phyloP scores from a whole-genome alignment of 2,329 filamentous ascomycete species.

The Stagonosporopsis tanaceti region DNA sequence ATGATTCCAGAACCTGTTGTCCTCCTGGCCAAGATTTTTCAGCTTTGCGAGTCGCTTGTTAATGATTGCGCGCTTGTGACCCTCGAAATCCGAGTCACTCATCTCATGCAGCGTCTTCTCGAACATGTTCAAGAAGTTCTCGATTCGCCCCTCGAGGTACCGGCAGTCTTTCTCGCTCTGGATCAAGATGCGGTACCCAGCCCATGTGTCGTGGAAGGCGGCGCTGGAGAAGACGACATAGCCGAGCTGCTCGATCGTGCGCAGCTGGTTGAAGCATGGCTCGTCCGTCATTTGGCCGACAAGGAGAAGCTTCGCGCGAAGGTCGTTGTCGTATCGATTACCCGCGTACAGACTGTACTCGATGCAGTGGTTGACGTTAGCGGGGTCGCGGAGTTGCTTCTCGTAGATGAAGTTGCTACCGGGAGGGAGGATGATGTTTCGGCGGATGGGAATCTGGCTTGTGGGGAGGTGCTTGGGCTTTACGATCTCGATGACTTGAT shows the following conservation, averaged over 20 bases:
- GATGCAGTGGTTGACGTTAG: conserved; percentile 74
- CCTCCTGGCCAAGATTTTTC: conserved; percentile 90
- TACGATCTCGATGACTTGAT: conserved; percentile 80
- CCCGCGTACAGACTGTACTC: conserved; percentile 58
- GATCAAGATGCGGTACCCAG: conserved; percentile 85
- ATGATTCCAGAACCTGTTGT: conserved; percentile 81
- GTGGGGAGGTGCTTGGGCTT: conserved; percentile 76
- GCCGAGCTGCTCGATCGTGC: conserved; percentile 96
- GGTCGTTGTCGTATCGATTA: conserved; percentile 64
- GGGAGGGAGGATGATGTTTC: conserved; percentile 78
- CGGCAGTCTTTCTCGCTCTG: conserved; percentile 87
- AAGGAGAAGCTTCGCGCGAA: conserved; percentile 80
- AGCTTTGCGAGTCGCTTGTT: conserved; percentile 88
- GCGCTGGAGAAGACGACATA: conserved; percentile 93
- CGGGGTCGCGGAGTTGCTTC: conserved; percentile 81
- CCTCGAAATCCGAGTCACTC: conserved; percentile 84
- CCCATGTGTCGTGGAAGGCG: conserved; percentile 75
- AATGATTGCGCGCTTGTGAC: conserved; percentile 87
- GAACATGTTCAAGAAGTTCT: conserved; percentile 78
- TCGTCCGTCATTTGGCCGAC: conserved; percentile 92
- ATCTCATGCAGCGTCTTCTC: conserved; percentile 74
- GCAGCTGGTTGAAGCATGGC: conserved; percentile 90
- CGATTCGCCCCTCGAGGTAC: conserved; percentile 87
- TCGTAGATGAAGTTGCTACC: conserved; percentile 86
- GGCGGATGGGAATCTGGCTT: conserved; percentile 79